phyloP scores from a whole-genome alignment of 352 stramenopile species.

The Halophytophthora polymorphica region DNA sequence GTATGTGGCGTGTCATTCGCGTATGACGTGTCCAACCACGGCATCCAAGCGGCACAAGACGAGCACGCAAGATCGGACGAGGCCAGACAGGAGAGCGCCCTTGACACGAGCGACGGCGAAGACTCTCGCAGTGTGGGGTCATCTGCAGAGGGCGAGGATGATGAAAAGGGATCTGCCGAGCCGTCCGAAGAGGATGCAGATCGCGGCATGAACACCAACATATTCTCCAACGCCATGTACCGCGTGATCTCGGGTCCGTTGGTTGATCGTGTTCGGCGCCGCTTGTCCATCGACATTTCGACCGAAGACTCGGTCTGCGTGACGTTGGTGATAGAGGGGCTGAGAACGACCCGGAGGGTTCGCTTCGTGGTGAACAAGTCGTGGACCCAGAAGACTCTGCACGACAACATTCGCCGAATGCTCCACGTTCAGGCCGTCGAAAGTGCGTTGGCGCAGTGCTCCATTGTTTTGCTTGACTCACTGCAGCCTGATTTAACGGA shows the following conservation, averaged over 20 bases:
- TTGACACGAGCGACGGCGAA: conserved; percentile 53
- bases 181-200: conserved; percentile 17
- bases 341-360: conserved; percentile 53
- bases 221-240: conserved; percentile 83
- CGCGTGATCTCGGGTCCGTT: conserved; percentile 75
- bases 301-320: conserved; percentile 74
- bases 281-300: conserved; percentile 75
- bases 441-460: conserved; percentile 23
- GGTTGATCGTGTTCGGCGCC: conserved; percentile 69
- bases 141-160: conserved; percentile 34
- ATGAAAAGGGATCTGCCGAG: conserved; percentile 12
- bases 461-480: not conserved
- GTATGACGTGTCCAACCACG: conserved; percentile 86
- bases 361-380: conserved; percentile 76
- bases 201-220: conserved; percentile 46
- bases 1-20: conserved; percentile 83
- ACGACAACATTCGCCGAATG: conserved; percentile 69
- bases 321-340: conserved; percentile 62
- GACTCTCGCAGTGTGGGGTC: conserved; percentile 40
- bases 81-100: conserved; percentile 17
- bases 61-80: conserved; percentile 51
- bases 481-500: not conserved
- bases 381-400: conserved; percentile 50
- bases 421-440: conserved; percentile 66
- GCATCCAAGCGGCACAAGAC: conserved; percentile 81